Conservation (phyloP, 1,139 yeast species). For the Blastobotrys persicus region DNA sequence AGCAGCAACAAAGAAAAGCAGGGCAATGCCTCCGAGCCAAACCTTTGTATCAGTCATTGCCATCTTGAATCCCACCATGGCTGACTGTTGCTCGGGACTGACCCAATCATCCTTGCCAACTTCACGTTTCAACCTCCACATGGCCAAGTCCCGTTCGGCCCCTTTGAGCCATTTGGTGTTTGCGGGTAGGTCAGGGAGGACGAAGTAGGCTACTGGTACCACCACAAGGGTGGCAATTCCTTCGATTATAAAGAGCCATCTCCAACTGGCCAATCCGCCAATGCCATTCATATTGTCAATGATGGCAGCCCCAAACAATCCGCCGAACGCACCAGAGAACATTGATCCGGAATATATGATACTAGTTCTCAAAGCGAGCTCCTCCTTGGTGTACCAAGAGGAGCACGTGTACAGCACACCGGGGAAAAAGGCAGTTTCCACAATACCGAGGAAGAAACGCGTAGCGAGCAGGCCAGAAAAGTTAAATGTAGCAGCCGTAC, state of each 20-base stretch:
- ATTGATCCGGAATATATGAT: constrained; percentile 48
- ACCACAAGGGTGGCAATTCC: constrained; percentile 36
- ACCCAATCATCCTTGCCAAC: constrained; percentile 42
- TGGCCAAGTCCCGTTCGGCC: constrained; percentile 23
- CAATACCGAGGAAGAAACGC: constrained; percentile 33
- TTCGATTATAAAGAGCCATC: constrained; percentile 40
- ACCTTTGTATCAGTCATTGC: constrained; percentile 4
- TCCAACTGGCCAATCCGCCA: constrained; percentile 39
- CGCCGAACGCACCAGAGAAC: constrained; percentile 36
- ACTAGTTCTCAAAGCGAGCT: constrained; percentile 50
- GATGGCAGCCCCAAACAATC: constrained; percentile 40
- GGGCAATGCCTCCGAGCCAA: constrained; percentile 1
- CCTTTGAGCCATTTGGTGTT: constrained; percentile 50
- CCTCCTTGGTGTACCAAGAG: constrained; percentile 33
- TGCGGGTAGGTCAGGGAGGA: constrained; percentile 52
- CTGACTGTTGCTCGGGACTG: constrained; percentile 39
- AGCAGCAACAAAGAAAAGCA: constrained; percentile 51
- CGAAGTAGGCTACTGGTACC: constrained; percentile 46
- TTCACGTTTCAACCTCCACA: constrained; percentile 11
- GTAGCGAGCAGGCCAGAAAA: constrained; percentile 26
- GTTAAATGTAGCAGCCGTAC: constrained; percentile 51
- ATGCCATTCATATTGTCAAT: constrained; percentile 30
- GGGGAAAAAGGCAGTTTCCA: constrained; percentile 31
- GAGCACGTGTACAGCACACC: constrained; percentile 35
- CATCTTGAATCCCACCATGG: constrained; percentile 31